Evolutionary conservation across 2,329 filamentous ascomycete species (phyloP).

Genomic region (Fusarium begoniae): DNA sequence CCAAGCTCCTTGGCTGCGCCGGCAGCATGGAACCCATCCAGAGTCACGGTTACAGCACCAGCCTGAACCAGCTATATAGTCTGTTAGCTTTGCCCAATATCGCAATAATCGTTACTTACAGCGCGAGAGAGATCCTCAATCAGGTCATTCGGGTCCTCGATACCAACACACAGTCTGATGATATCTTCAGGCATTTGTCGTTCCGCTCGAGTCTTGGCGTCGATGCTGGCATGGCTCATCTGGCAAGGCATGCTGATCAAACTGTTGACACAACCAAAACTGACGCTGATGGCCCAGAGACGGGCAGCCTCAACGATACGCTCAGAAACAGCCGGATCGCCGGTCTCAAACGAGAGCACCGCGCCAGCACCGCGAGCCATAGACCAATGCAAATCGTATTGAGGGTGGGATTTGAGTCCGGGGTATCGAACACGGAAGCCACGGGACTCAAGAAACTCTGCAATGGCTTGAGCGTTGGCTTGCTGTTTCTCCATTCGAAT

Average conservation of each 20-base stretch:
- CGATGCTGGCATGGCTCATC: slow-evolving; percentile 99
- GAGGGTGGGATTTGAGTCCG: slow-evolving; percentile 91
- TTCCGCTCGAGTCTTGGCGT: slow-evolving; percentile 89
- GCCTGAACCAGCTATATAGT: slow-evolving; percentile 83
- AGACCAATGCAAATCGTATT: slow-evolving; percentile 95
- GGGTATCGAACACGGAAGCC: slow-evolving; percentile 97
- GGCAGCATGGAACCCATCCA: slow-evolving; percentile 80
- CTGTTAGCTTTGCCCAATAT: slow-evolving; percentile 34
- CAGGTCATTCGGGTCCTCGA: slow-evolving; percentile 90
- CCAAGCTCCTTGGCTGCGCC: slow-evolving; percentile 47
- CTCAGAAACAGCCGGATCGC: slow-evolving; percentile 83
- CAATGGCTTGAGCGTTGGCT: slow-evolving; percentile 87
- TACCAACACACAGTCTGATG: slow-evolving; percentile 93
- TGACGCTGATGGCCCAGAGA: slow-evolving; percentile 95
- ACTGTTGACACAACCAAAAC: slow-evolving; percentile 97
- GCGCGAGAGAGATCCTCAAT: slow-evolving; percentile 93
- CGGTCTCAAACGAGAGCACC: slow-evolving; percentile 95
- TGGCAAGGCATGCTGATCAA: slow-evolving; percentile 99
- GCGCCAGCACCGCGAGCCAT: slow-evolving; percentile 95
- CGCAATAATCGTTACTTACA: slow-evolving; percentile 64
- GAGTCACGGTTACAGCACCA: slow-evolving; percentile 85
- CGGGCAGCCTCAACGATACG: slow-evolving; percentile 93
- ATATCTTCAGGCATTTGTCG: slow-evolving; percentile 96
- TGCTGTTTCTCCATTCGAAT: slow-evolving; percentile 99
- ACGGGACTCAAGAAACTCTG: slow-evolving; percentile 87